Percentiles rank a stretch among this genome's conserved stretches.
phyloP scores from a whole-genome alignment of 2,329 filamentous ascomycete species.

The Aaosphaeria pasadenensis region DNA sequence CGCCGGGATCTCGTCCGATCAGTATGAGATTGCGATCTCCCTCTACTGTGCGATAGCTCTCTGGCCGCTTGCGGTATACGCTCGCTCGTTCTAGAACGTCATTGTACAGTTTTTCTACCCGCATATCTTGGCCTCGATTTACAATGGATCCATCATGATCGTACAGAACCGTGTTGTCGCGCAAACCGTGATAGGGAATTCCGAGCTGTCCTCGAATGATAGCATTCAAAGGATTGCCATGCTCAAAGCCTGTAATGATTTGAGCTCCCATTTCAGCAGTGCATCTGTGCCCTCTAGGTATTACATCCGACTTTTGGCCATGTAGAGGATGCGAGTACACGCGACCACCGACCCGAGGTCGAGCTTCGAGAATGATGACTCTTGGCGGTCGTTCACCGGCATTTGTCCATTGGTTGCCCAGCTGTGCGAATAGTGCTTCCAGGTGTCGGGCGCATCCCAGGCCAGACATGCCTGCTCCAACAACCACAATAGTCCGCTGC shows the following conservation, averaged over 20 bases:
- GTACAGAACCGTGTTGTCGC: conserved; percentile 81
- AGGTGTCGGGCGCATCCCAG: conserved; percentile 89
- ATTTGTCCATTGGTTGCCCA: conserved; percentile 64
- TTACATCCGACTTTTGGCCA: conserved; percentile 55
- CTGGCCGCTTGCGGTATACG: conserved; percentile 78
- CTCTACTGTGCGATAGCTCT: conserved; percentile 68
- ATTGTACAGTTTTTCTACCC: conserved; percentile 91
- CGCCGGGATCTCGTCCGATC: conserved; percentile 70
- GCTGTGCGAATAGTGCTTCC: conserved; percentile 79
- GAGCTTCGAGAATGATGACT: conserved; percentile 81
- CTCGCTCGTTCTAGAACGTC: conserved; percentile 90
- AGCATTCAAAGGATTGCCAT: conserved; percentile 89
- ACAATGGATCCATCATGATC: conserved; percentile 78
- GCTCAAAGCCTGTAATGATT: conserved; percentile 95
- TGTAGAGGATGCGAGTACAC: conserved; percentile 79
- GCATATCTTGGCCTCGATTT: conserved; percentile 71
- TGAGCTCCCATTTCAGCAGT: conserved; percentile 98
- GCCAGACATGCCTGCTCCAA: conserved; percentile 93
- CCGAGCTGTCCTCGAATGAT: conserved; percentile 88
- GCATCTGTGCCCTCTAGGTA: conserved; percentile 57
- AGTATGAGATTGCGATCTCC: conserved; percentile 81
- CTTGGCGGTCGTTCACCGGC: conserved; percentile 66
- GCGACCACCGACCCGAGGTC: conserved; percentile 82
- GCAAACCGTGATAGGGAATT: conserved; percentile 79
- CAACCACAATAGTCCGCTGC: conserved; percentile 74